A percentile compares a stretch with the other conserved stretches of the same genome.
phyloP scores from a whole-genome alignment of 2,329 filamentous ascomycete species.

The Fusarium mangiferae region DNA sequence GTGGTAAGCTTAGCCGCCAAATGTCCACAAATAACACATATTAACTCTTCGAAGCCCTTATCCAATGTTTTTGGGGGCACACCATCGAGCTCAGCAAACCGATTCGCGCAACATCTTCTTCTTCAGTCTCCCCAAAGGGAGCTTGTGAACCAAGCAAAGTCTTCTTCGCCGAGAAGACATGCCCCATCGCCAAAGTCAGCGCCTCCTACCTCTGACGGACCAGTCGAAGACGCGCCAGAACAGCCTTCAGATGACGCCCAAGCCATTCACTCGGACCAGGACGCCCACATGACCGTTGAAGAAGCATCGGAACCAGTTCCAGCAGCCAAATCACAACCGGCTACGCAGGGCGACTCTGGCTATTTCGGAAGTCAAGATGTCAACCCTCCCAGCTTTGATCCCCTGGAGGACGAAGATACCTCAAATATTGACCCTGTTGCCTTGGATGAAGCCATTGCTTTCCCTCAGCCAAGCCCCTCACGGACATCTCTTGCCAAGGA shows the following conservation, averaged over 20 bases:
- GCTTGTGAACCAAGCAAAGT: slow-evolving; percentile 49
- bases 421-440: slow-evolving; percentile 33
- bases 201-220: slow-evolving; percentile 16
- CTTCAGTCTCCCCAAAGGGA: slow-evolving; percentile 64
- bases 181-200: slow-evolving; percentile 46
- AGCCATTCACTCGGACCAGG: slow-evolving; percentile 16
- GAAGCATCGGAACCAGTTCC: background rate
- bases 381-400: slow-evolving; percentile 39
- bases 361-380: slow-evolving; percentile 74
- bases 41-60: slow-evolving; percentile 61
- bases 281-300: slow-evolving; percentile 12
- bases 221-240: slow-evolving; percentile 2
- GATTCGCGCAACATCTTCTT: slow-evolving; percentile 60
- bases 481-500: slow-evolving; percentile 17
- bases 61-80: slow-evolving; percentile 68
- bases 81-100: slow-evolving; percentile 64
- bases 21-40: background rate
- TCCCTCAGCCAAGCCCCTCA: slow-evolving; percentile 40
- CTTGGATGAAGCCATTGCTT: slow-evolving; percentile 21
- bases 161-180: slow-evolving; percentile 47
- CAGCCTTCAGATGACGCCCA: slow-evolving; percentile 9
- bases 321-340: slow-evolving; percentile 26
- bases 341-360: slow-evolving; percentile 67
- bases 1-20: slow-evolving; percentile 63
- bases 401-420: slow-evolving; percentile 31